phyloP scores from a whole-genome alignment of 768 basidiomycete species.

The Kwoniella sp. region DNA sequence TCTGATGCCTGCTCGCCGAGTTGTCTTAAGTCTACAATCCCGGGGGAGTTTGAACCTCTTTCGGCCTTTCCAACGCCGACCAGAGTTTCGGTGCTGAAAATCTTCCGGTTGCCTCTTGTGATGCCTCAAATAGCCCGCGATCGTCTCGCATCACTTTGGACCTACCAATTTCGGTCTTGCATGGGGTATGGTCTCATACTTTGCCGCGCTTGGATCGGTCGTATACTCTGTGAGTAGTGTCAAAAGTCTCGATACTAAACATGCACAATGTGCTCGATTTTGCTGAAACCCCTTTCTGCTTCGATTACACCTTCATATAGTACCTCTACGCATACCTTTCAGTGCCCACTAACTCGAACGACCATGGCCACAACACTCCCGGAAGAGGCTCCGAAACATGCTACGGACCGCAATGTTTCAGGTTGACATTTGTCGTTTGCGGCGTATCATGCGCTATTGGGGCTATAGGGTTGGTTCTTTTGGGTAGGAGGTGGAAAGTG shows the following conservation, averaged over 20 bases:
- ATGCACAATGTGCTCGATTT: too few species aligned
- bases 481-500: slow-evolving; percentile 52
- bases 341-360: slow-evolving; percentile 12
- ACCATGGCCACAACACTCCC: background rate
- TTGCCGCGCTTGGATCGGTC: slow-evolving; percentile 51
- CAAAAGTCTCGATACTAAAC: too few species aligned
- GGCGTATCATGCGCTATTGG: slow-evolving; percentile 41
- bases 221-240: slow-evolving; percentile 46
- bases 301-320: too few species aligned
- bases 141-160: slow-evolving; percentile 54
- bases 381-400: slow-evolving; percentile 20
- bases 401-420: slow-evolving; percentile 50
- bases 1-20: too few species aligned
- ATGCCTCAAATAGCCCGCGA: too few species aligned
- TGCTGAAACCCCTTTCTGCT: too few species aligned
- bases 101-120: too few species aligned
- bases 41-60: too few species aligned
- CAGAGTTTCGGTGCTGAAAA: too few species aligned
- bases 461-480: slow-evolving; percentile 33
- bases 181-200: slow-evolving; percentile 56
- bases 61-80: too few species aligned
- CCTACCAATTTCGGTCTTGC: slow-evolving; percentile 54
- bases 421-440: slow-evolving; percentile 43
- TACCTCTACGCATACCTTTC: slow-evolving; percentile 52
- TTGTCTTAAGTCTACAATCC: too few species aligned